Evolutionary conservation across 2,329 filamentous ascomycete genomes (phyloP), one percentile per base, ranked within the genome.

Genomic region (Botryotinia convoluta): DNA sequence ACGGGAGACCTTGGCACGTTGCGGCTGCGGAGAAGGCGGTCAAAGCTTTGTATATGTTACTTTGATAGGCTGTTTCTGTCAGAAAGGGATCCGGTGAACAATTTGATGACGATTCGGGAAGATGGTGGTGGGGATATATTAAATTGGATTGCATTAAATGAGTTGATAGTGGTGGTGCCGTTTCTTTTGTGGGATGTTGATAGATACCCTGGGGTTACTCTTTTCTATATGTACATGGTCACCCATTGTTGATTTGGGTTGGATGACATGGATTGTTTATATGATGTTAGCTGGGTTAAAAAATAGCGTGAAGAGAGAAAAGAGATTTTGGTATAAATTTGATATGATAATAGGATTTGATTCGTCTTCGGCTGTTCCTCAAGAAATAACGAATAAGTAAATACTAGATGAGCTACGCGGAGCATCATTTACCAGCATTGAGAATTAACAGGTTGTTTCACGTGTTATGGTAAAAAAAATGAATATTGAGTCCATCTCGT

Each of bases 1-100:
- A 90, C 79, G 86, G 90, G n/a, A 84, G 92, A 78, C 93, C 93
- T 29, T 93, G 93, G 91, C 93, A 95, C 84, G 84, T 95, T 74
- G 91, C 89, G 20, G 91, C 88, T 29, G 92, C 90, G 3, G 87
- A 92, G 81, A 91, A 91, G 82, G 91, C 88, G 3, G 89, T 90
- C 6, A 85, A 88, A 80, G 90, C 87, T 32, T 81, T 95, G 79
- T 89, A 90, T 81, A 84, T 88, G 78, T 82, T 91, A 78, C 87
- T 91, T 86, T 93, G 65, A 77, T 48, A 22, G 42, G 22, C 20
- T n/a, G 7, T 20, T 22, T 6, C 26, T 67, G 64, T 22, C 18
- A 7, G 14, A 9, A 48, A 20, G 16, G 12, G 10, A n/a, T 51
- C 14, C 32, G 29, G 42, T 7, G 42, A 12, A 45, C 12, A 20